Evolutionary conservation across 345 rosid species (phyloP).

Genomic region (Murraya koenigii): DNA sequence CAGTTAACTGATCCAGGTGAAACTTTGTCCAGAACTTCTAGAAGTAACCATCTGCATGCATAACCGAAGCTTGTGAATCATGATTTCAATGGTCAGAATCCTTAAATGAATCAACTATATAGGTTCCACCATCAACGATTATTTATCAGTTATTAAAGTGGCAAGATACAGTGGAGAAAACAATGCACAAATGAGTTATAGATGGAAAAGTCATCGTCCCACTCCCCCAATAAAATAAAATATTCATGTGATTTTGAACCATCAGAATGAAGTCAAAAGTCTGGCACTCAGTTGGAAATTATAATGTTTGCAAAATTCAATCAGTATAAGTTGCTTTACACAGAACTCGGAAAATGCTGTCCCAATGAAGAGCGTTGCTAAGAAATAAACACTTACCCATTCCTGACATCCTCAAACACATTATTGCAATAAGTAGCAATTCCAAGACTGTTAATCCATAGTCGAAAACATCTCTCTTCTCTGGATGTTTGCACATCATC

Average conservation of each 20-base stretch:
- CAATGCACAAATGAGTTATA: not conserved
- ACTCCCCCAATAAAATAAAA: not conserved
- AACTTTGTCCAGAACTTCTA: slow-evolving; percentile 91
- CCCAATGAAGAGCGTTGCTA: not conserved
- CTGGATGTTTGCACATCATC: slow-evolving; percentile 81
- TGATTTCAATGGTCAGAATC: slow-evolving; percentile 6
- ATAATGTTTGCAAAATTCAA: not conserved
- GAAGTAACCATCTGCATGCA: slow-evolving; percentile 72
- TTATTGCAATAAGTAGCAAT: slow-evolving; percentile 70
- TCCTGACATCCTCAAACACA: slow-evolving; percentile 88
- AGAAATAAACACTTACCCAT: slow-evolving; percentile 51
- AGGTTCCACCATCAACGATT: not conserved
- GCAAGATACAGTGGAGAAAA: not conserved
- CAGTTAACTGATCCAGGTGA: slow-evolving; percentile 82
- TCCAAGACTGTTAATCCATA: slow-evolving; percentile 95
- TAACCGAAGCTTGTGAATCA: not conserved
- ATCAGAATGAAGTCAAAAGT: not conserved
- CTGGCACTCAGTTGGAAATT: not conserved
- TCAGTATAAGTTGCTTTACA: not conserved
- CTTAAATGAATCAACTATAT: not conserved
- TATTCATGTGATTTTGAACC: not conserved
- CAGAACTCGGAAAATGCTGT: not conserved
- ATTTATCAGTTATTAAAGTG: not conserved
- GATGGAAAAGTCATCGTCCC: not conserved
- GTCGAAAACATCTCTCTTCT: slow-evolving; percentile 87